Evolutionary conservation across 306 rosid genomes (phyloP).

Genomic region (Pachyrhizus erosus): DNA sequence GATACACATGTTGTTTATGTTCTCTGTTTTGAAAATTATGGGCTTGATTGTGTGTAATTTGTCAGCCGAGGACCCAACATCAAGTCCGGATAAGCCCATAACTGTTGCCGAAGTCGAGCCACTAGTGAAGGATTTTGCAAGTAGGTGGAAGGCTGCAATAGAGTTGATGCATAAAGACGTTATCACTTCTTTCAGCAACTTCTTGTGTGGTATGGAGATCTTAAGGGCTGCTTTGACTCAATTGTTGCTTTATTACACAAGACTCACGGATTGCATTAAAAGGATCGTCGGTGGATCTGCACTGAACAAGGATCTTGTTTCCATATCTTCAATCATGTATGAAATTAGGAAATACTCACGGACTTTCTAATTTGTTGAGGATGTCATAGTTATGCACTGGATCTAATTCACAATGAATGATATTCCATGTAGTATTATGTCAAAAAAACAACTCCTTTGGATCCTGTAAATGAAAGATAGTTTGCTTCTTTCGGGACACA

Average conservation of each 20-base stretch:
- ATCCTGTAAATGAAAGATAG: background rate
- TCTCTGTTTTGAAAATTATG: slow-evolving; percentile 7
- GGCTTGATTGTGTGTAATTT: slow-evolving; percentile 36
- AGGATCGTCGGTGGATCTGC: slow-evolving; percentile 78
- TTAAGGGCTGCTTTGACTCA: slow-evolving; percentile 91
- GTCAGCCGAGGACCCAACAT: slow-evolving; percentile 85
- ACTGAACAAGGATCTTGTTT: slow-evolving; percentile 88
- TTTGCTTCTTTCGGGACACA: slow-evolving; percentile 11
- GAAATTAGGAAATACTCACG: slow-evolving; percentile 96
- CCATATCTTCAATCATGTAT: slow-evolving; percentile 88
- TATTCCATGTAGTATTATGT: slow-evolving; percentile 29
- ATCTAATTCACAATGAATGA: slow-evolving; percentile 26
- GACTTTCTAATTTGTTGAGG: slow-evolving; percentile 69
- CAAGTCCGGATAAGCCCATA: slow-evolving; percentile 70
- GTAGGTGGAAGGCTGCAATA: slow-evolving; percentile 96
- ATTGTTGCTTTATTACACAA: slow-evolving; percentile 83
- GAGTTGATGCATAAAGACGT: slow-evolving; percentile 99
- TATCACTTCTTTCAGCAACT: slow-evolving; percentile 97
- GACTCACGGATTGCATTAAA: slow-evolving; percentile 94
- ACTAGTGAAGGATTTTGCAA: slow-evolving; percentile 92
- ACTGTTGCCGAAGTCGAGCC: slow-evolving; percentile 86
- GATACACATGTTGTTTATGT: slow-evolving; percentile 9
- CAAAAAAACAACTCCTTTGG: slow-evolving; percentile 28
- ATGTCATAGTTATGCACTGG: slow-evolving; percentile 9
- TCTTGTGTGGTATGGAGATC: slow-evolving; percentile 96